These are phyloP conservation scores for Aquilaria malaccensis DNA, from an alignment of 345 rosid species.

Conservation along the genomic window DNA sequence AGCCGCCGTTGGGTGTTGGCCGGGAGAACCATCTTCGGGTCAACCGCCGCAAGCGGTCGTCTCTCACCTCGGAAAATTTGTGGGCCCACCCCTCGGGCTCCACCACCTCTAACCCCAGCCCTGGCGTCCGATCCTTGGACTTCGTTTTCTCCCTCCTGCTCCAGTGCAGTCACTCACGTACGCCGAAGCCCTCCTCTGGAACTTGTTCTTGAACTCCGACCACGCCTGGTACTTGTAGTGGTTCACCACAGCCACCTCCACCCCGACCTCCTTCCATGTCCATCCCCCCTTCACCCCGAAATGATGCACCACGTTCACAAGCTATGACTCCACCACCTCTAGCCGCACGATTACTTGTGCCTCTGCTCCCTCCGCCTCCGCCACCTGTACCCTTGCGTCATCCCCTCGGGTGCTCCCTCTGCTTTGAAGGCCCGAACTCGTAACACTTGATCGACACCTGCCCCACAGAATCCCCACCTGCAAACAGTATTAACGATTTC, in stretches of 20 bases:
- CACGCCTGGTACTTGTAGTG: conserved; percentile 96
- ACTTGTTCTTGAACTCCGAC: conserved; percentile 78
- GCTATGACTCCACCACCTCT: conserved; percentile 45
- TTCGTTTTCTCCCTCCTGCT: conserved; percentile 34
- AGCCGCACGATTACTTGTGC: conserved; percentile 62
- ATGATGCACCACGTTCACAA: conserved; percentile 69
- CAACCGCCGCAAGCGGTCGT: conserved; percentile 42
- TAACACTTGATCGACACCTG: conserved; percentile 21
- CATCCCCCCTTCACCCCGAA: conserved; percentile 33
- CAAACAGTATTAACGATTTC: conserved; percentile 40
- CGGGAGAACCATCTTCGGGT: conserved; percentile 50
- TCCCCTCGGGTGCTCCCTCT: conserved; percentile 55
- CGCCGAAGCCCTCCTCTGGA: conserved; percentile 69
- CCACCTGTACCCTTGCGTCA: conserved; percentile 75
- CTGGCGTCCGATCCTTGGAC: conserved; percentile 80
- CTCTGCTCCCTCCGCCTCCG: conserved; percentile 42
- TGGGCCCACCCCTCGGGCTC: conserved; percentile 60
- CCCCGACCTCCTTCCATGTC: conserved; percentile 24
- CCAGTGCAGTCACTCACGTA: conserved; percentile 88
- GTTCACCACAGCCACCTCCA: conserved; percentile 48
- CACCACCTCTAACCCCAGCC: conserved; percentile 53
- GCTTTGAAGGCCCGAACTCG: conserved; percentile 58
- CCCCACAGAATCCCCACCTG: conserved; percentile 58
- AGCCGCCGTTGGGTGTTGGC: conserved; percentile 16
- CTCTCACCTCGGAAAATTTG: conserved; percentile 56